Conservation (phyloP, 2,329 filamentous ascomycete genomes). For the Colletotrichum magnum region DNA sequence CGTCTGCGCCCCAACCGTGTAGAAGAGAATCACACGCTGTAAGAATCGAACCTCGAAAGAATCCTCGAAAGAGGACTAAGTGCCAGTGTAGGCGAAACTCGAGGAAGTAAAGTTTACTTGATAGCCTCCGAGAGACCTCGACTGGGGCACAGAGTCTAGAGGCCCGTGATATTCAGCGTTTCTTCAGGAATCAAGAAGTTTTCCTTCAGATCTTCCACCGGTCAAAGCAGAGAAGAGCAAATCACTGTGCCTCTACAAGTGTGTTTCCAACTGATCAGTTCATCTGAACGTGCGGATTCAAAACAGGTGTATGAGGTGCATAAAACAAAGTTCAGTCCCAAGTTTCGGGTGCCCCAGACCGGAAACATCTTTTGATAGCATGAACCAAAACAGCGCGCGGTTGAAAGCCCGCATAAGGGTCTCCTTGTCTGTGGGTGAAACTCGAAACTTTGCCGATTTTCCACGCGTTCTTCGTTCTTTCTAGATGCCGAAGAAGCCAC, state of each 20-base stretch:
- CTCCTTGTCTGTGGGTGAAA: constrained; percentile 11
- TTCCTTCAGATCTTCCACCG: no score
- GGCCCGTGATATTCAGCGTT: no score
- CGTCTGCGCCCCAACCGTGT: no score
- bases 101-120: no score
- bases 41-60: no score
- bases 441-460: constrained; percentile 14
- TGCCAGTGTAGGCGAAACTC: no score
- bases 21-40: no score
- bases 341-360: constrained; percentile 25
- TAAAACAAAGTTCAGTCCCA: neutral
- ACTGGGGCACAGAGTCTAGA: no score
- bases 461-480: neutral
- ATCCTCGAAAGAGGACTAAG: no score
- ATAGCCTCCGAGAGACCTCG: no score
- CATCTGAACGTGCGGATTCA: constrained; percentile 11
- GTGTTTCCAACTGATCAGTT: neutral
- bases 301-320: constrained; percentile 32
- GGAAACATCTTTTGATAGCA: constrained; percentile 23
- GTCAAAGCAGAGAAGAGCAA: neutral
- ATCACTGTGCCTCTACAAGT: neutral
- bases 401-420: constrained; percentile 18
- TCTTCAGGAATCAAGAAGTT: no score
- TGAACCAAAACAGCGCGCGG: constrained; percentile 7
- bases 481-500: neutral